Evolutionary conservation across 331 rosid genomes (phyloP).

Genomic region (Acacia pycnantha): DNA sequence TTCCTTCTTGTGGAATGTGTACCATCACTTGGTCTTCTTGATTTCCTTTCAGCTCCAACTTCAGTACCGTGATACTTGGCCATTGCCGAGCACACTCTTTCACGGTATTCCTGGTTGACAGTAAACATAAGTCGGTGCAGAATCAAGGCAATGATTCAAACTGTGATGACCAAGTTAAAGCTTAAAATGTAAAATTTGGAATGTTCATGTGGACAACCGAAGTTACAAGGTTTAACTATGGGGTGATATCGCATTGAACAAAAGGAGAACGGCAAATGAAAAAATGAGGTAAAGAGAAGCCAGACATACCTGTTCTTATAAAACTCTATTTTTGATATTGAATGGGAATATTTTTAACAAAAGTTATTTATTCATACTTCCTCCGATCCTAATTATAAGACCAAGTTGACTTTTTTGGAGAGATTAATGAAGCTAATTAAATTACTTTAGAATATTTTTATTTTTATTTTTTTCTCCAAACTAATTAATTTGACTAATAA

Average conservation of each 20-base stretch:
- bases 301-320: neutral
- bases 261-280: neutral
- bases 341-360: neutral
- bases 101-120: constrained; percentile 70
- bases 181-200: neutral
- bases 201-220: neutral
- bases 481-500: no score
- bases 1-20: constrained; percentile 41
- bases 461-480: no score
- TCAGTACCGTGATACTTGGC: constrained; percentile 61
- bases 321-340: neutral
- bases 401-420: no score
- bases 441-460: no score
- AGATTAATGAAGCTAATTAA: no score
- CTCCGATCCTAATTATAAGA: no score
- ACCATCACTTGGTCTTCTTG: constrained; percentile 55
- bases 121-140: constrained; percentile 13
- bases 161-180: neutral
- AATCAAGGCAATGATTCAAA: neutral
- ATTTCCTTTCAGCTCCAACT: constrained; percentile 58
- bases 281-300: neutral
- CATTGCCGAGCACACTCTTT: constrained; percentile 70
- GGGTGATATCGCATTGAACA: neutral
- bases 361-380: neutral
- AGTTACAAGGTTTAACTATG: neutral